phyloP scores from a whole-genome alignment of 208 protist species.

The Leptomonas pyrrhocoris region DNA sequence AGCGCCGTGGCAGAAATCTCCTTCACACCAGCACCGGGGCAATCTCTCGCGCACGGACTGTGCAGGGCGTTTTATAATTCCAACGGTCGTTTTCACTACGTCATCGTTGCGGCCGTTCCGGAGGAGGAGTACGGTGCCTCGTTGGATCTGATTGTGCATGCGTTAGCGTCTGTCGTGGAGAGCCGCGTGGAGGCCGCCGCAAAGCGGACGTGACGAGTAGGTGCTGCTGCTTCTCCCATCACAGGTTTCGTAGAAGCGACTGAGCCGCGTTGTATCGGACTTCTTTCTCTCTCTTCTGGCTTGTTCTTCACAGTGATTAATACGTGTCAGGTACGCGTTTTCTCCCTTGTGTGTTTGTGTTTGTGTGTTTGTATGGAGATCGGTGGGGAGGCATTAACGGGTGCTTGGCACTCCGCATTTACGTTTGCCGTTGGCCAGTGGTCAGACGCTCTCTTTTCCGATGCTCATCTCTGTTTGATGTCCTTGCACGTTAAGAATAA shows the following conservation, averaged over 20 bases:
- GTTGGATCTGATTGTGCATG: conserved; percentile 70
- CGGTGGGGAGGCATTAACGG: too few relatives aligned
- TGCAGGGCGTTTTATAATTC: conserved; percentile 86
- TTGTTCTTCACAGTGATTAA: conserved; percentile 13
- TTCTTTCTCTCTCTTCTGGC: not conserved
- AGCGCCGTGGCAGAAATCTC: conserved; percentile 77
- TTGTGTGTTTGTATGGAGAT: too few relatives aligned
- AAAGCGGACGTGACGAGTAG: conserved; percentile 40
- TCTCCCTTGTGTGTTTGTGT: not conserved
- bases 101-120: conserved; percentile 76
- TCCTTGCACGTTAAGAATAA: too few relatives aligned
- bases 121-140: conserved; percentile 71
- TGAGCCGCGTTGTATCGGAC: not conserved
- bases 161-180: conserved; percentile 70
- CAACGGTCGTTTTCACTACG: conserved; percentile 77
- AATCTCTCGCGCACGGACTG: conserved; percentile 67
- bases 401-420: too few relatives aligned
- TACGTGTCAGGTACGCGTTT: not conserved
- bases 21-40: conserved; percentile 59
- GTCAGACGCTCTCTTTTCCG: not conserved
- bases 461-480: too few relatives aligned
- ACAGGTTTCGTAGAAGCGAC: not conserved
- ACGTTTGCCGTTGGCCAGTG: not conserved
- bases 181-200: conserved; percentile 71
- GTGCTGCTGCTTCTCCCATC: too few relatives aligned